These are phyloP conservation scores for Pseudoturritis turrita DNA, from an alignment of 345 rosid genomes.

Conservation along the genomic window DNA sequence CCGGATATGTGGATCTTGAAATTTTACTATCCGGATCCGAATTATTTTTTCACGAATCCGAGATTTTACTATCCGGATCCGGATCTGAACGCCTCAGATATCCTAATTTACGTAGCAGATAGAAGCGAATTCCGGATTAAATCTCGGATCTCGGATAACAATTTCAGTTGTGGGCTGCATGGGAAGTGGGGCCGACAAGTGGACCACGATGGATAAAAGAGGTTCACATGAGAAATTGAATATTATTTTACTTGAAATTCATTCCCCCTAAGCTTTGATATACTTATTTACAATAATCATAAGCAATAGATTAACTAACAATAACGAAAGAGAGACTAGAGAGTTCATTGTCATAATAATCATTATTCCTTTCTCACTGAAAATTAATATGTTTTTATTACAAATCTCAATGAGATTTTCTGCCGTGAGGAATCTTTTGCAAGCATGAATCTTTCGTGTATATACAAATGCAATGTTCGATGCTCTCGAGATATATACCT, in stretches of 20 bases:
- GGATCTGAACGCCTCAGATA: too few relatives aligned
- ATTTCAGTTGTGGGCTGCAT: conserved; percentile 26
- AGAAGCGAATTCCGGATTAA: too few relatives aligned
- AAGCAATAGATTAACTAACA: not conserved
- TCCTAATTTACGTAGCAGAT: too few relatives aligned
- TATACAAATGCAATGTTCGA: not conserved
- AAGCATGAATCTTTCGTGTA: conserved; percentile 17
- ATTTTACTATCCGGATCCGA: too few relatives aligned
- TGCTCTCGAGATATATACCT: not conserved
- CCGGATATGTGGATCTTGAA: too few relatives aligned
- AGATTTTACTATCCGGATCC: too few relatives aligned
- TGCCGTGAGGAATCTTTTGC: conserved; percentile 3
- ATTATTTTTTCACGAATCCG: too few relatives aligned
- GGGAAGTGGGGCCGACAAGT: conserved; percentile 17
- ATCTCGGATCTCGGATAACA: too few relatives aligned
- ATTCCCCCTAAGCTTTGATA: conserved; percentile 19
- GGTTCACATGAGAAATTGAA: conserved; percentile 16
- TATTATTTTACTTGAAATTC: conserved; percentile 6
- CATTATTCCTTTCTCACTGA: conserved; percentile 4
- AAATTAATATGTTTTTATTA: not conserved
- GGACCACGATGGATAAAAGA: conserved; percentile 5
- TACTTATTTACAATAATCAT: not conserved
- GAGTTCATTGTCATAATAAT: not conserved
- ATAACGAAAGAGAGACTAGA: not conserved
- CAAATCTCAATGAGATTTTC: not conserved